These are phyloP conservation scores for Diaporthe sp. DNA, from an alignment of 2,329 filamentous ascomycete species.

Conservation along the genomic window DNA sequence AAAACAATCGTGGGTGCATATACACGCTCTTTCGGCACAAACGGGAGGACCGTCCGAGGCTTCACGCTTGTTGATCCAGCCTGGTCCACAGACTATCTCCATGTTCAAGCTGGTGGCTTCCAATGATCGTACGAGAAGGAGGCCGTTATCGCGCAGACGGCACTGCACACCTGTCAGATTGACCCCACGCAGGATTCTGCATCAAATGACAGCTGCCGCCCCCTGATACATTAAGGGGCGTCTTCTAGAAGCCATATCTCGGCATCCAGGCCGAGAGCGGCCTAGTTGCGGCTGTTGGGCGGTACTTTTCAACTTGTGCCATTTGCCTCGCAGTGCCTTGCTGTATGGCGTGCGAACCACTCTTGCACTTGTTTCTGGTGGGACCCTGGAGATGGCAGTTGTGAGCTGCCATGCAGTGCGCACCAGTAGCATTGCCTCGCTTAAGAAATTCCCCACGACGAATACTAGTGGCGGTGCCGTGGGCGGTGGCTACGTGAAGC, in stretches of 20 bases:
- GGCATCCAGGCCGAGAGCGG: constrained; percentile 24
- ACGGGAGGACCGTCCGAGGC: constrained; percentile 12
- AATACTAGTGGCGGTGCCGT: not conserved
- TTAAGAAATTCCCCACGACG: not conserved
- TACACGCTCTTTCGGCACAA: not conserved
- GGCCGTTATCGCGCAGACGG: not conserved
- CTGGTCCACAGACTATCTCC: constrained; percentile 14
- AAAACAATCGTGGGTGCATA: not conserved
- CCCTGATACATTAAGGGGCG: constrained; percentile 31
- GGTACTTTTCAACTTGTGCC: constrained; percentile 3
- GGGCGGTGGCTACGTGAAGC: not conserved
- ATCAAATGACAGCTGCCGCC: constrained; percentile 13
- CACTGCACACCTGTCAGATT: constrained; percentile 17
- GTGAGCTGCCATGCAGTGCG: not conserved
- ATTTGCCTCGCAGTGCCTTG: not conserved
- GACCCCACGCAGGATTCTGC: constrained; percentile 11
- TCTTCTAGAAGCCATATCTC: constrained; percentile 21
- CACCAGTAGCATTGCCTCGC: constrained; percentile 12
- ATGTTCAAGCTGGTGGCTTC: not conserved
- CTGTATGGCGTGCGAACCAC: not conserved
- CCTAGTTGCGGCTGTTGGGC: constrained; percentile 24
- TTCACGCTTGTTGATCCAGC: not conserved
- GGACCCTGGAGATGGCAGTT: not conserved
- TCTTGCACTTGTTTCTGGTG: not conserved
- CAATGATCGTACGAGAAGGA: constrained; percentile 18